These are phyloP conservation scores for Cicer chorassanicum DNA, from an alignment of 306 rosid species.

Conservation along the genomic window DNA sequence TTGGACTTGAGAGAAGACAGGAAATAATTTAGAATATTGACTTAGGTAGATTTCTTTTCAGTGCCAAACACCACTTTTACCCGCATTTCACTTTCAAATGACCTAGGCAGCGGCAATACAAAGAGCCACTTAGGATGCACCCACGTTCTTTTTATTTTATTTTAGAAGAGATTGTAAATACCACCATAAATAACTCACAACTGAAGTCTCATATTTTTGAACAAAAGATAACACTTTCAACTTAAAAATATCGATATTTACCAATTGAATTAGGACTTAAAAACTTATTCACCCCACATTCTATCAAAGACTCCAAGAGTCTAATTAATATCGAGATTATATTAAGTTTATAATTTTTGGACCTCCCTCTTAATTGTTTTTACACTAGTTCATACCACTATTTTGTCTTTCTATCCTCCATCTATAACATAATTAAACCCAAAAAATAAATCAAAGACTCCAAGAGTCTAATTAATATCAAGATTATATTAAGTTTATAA, in stretches of 20 bases:
- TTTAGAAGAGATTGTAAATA: no score
- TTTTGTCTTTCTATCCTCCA: slow-evolving; percentile 38
- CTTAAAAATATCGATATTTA: no score
- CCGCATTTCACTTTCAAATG: neutral
- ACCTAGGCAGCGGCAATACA: neutral
- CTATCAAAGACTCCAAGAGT: slow-evolving; percentile 30
- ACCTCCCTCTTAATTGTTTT: slow-evolving; percentile 18
- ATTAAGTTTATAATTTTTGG: slow-evolving; percentile 3
- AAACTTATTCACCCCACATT: neutral
- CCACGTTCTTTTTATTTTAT: neutral
- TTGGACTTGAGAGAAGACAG: no score
- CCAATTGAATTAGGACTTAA: no score
- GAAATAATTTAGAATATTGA: no score
- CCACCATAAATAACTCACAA: no score
- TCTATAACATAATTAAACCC: slow-evolving; percentile 25
- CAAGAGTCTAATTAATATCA: slow-evolving; percentile 36
- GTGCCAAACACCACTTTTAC: slow-evolving; percentile 3
- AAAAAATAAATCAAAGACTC: no score
- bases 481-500: slow-evolving; percentile 15
- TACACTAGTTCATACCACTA: slow-evolving; percentile 22
- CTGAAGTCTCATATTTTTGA: no score
- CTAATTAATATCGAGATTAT: slow-evolving; percentile 35
- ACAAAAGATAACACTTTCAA: no score
- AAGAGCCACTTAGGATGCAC: neutral
- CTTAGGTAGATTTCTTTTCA: no score